Conservation (phyloP, 129 eudicot species). For the Lonicera japonica region DNA sequence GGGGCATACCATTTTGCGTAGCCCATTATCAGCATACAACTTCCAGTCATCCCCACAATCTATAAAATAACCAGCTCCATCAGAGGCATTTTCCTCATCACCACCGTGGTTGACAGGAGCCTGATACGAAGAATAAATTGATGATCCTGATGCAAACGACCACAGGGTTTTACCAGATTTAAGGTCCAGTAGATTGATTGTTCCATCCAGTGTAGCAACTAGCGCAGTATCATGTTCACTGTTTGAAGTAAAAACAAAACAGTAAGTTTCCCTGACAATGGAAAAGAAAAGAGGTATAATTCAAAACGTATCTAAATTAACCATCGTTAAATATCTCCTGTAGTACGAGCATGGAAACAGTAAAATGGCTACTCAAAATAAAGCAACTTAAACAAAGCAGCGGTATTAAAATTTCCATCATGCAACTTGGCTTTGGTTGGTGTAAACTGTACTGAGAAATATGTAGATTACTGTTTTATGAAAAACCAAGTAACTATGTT, state of each 20-base stretch:
- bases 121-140: constrained; percentile 84
- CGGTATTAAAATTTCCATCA: too few species aligned
- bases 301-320: too few species aligned
- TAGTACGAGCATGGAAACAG: too few species aligned
- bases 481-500: too few species aligned
- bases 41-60: constrained; percentile 84
- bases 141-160: constrained; percentile 75
- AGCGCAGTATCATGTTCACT: constrained; percentile 56
- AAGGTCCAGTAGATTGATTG: constrained; percentile 49
- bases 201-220: constrained; percentile 80
- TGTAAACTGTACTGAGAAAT: too few species aligned
- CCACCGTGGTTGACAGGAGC: constrained; percentile 37
- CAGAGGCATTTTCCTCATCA: constrained; percentile 41
- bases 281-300: too few species aligned
- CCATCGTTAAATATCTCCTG: too few species aligned
- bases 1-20: constrained; percentile 47
- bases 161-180: constrained; percentile 56
- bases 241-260: constrained; percentile 19
- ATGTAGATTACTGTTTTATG: too few species aligned
- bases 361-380: too few species aligned
- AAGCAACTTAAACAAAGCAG: too few species aligned
- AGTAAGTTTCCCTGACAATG: background rate
- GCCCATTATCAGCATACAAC: constrained; percentile 51
- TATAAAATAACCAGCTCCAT: constrained; percentile 45
- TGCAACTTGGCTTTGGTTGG: too few species aligned